These are phyloP conservation scores for Verticillium zaregamsianum DNA, from an alignment of 2,329 filamentous ascomycete genomes.

Conservation along the genomic window DNA sequence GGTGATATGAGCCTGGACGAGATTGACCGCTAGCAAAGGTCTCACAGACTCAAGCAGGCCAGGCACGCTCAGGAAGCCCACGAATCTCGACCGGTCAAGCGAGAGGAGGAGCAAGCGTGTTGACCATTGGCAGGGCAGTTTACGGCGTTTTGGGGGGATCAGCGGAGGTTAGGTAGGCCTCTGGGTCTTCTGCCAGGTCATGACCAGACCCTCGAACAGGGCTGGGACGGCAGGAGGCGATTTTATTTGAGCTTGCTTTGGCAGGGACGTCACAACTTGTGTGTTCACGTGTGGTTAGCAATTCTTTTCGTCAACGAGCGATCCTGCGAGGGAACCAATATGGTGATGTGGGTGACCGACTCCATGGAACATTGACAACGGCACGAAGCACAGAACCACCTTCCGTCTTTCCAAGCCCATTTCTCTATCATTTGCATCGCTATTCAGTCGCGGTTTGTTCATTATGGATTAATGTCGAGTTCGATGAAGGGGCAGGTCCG, in stretches of 20 bases:
- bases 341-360: background rate
- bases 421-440: no score
- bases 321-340: background rate
- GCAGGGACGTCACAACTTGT: background rate
- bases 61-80: background rate
- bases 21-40: conserved; percentile 54
- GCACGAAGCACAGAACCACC: no score
- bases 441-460: no score
- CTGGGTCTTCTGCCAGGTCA: background rate
- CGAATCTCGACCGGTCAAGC: background rate
- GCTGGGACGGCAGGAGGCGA: background rate
- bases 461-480: no score
- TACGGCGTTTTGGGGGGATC: background rate
- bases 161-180: background rate
- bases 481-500: no score
- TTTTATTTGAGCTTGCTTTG: background rate
- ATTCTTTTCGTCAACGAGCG: background rate
- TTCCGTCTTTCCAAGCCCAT: background rate
- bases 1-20: conserved; percentile 74
- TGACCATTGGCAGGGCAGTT: background rate
- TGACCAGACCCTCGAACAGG: background rate
- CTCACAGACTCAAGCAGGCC: background rate
- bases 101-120: background rate
- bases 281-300: background rate
- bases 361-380: background rate